phyloP scores from a whole-genome alignment of 1,139 yeast genomes.

The Tardiomyces blankii region DNA sequence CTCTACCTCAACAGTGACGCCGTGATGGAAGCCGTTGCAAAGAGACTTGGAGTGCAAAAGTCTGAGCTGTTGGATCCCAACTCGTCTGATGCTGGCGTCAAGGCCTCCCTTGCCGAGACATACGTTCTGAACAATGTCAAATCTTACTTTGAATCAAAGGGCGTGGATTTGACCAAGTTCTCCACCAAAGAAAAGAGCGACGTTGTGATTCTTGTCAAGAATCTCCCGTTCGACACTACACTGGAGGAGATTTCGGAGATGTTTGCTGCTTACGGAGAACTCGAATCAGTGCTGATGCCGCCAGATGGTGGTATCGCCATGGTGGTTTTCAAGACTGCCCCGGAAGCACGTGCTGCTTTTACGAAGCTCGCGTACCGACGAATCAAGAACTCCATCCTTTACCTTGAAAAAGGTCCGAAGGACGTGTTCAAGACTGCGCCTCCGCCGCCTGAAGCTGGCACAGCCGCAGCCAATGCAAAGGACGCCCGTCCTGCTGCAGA shows the following conservation, averaged over 20 bases:
- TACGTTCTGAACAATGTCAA: slow-evolving; percentile 89
- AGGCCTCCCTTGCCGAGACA: slow-evolving; percentile 96
- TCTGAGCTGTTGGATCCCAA: slow-evolving; percentile 81
- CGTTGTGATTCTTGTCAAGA: slow-evolving; percentile 69
- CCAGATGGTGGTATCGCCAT: slow-evolving; percentile 96
- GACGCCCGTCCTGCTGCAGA: slow-evolving; percentile 28
- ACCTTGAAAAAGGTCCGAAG: slow-evolving; percentile 89
- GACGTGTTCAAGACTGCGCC: slow-evolving; percentile 43
- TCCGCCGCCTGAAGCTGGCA: slow-evolving; percentile 11
- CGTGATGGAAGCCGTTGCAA: slow-evolving; percentile 81
- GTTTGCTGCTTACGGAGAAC: slow-evolving; percentile 68
- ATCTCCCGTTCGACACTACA: slow-evolving; percentile 81
- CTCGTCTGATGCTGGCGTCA: slow-evolving; percentile 83
- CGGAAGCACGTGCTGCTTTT: slow-evolving; percentile 85
- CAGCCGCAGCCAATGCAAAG: slow-evolving; percentile 11
- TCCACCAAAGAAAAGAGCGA: slow-evolving; percentile 67
- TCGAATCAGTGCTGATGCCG: slow-evolving; percentile 80
- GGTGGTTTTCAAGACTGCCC: slow-evolving; percentile 77
- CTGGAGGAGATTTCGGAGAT: slow-evolving; percentile 70
- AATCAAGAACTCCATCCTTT: slow-evolving; percentile 74
- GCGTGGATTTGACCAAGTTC: slow-evolving; percentile 74
- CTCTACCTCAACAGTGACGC: slow-evolving; percentile 86
- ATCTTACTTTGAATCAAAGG: slow-evolving; percentile 70
- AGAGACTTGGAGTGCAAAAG: slow-evolving; percentile 71
- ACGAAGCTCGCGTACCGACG: slow-evolving; percentile 78